Evolutionary conservation across 257 asterid genomes (phyloP).

Genomic region (Solanum bulbocastanum): DNA sequence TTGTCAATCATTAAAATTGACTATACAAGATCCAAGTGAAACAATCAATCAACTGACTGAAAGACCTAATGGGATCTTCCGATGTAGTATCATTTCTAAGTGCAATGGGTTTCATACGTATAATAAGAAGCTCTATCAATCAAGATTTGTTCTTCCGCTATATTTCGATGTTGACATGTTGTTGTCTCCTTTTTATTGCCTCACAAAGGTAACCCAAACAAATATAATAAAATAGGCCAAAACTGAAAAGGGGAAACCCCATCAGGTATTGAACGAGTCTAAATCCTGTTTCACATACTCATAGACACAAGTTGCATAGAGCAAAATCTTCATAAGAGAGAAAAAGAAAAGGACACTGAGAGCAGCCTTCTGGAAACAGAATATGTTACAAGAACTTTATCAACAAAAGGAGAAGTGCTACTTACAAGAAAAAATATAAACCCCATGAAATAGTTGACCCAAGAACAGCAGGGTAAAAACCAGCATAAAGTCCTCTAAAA

Average conservation of each 20-base stretch:
- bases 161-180: neutral
- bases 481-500: conserved; percentile 82
- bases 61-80: neutral
- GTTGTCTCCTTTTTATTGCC: neutral
- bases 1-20: neutral
- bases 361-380: neutral
- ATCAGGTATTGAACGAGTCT: neutral
- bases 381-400: neutral
- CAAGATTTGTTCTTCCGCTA: neutral
- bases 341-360: neutral
- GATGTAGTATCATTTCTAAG: neutral
- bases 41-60: neutral
- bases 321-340: neutral
- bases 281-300: neutral
- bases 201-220: neutral
- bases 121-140: neutral
- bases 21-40: neutral
- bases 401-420: neutral
- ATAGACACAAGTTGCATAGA: neutral
- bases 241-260: neutral
- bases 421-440: conserved; percentile 92
- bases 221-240: neutral
- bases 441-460: conserved; percentile 98
- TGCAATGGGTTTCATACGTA: neutral
- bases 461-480: conserved; percentile 93